Evolutionary conservation across 148 eudicot genomes (phyloP), one percentile per base, ranked within the genome.

Genomic region (Polygonum maritimum): DNA sequence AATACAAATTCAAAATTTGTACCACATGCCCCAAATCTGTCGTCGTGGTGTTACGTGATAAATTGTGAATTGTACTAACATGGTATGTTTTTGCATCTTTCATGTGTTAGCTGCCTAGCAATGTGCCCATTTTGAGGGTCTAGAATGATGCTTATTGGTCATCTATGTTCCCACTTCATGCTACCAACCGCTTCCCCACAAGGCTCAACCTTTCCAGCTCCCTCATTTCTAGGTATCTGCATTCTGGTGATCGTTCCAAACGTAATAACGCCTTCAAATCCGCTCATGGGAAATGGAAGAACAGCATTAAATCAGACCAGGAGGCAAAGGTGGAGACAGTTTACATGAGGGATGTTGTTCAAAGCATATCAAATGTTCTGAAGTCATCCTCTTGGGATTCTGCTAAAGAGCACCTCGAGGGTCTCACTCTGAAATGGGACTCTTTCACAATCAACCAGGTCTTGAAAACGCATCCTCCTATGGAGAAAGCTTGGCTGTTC

Each of bases 401-500:
- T 44, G 87, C 98, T 74, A 89, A 86, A 83, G 85, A 85, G 75
- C 78, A 86, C 80, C 79, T 92, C 22, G 78, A 82, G 51, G 76
- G 77, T 44, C 76, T 88, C 22, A 48, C 76, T 7, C 21, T 90
- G 45, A 89, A 82, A 83, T 92, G 98, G 98, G 98, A 92, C 78
- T 92, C 98, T 52, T 92, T 79, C 79, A 92, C 85, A 9, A 85
- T 91, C 75, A 92, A 81, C 79, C 96, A 92, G 86, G 92, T 92
- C 49, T 86, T 92, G 69, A 92, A 92, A 82, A 81, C 96, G 36
- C 98, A 92, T 76, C 98, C 96, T 7, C 98, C 98, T 4, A 86
- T 92, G 92, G 93, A 92, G 71, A 92, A 85, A 80, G 92, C 98
- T 7, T 92, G 96, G 93, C 76, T 90, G 80, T 91, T 92, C 83